Conservation (phyloP, 1,284 basidiomycete genomes). For the Leccinum insolens region DNA sequence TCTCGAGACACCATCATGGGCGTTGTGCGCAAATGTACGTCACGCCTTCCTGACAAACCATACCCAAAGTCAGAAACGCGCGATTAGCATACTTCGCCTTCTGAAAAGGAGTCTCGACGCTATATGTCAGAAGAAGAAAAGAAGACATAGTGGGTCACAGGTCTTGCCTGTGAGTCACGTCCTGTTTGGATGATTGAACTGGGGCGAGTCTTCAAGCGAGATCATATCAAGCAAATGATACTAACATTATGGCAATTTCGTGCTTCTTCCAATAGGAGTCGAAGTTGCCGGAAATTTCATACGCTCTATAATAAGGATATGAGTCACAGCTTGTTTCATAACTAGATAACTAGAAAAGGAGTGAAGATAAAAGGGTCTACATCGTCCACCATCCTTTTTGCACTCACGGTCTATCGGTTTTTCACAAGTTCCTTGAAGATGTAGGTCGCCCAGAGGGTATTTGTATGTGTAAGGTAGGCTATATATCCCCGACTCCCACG, state of each 20-base stretch:
- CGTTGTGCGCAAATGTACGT: background rate
- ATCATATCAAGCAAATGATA: slow-evolving; percentile 86
- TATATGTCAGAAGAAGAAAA: too few species aligned
- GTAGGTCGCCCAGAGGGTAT: background rate
- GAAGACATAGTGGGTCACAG: background rate
- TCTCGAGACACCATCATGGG: background rate
- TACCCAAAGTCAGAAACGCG: background rate
- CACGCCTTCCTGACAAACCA: background rate
- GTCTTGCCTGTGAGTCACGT: slow-evolving; percentile 46
- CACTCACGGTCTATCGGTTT: slow-evolving; percentile 14
- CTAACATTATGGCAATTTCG: slow-evolving; percentile 74
- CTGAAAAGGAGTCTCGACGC: background rate
- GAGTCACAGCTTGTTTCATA: too few species aligned
- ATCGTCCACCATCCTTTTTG: slow-evolving; percentile 7
- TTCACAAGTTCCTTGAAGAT: slow-evolving; percentile 12
- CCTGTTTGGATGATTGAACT: slow-evolving; percentile 94
- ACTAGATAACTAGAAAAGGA: too few species aligned
- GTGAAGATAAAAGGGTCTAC: background rate
- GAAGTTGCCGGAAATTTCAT: slow-evolving; percentile 76
- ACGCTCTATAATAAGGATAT: too few species aligned
- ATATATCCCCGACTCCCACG: too few species aligned
- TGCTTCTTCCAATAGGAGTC: slow-evolving; percentile 96
- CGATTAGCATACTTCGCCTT: background rate
- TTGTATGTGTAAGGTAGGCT: too few species aligned
- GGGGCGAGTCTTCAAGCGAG: slow-evolving; percentile 62